A percentile compares a stretch with the other conserved stretches of the same genome.
These are phyloP conservation scores for Achaetomium macrosporum DNA, from an alignment of 2,329 filamentous ascomycete species.

Conservation along the genomic window DNA sequence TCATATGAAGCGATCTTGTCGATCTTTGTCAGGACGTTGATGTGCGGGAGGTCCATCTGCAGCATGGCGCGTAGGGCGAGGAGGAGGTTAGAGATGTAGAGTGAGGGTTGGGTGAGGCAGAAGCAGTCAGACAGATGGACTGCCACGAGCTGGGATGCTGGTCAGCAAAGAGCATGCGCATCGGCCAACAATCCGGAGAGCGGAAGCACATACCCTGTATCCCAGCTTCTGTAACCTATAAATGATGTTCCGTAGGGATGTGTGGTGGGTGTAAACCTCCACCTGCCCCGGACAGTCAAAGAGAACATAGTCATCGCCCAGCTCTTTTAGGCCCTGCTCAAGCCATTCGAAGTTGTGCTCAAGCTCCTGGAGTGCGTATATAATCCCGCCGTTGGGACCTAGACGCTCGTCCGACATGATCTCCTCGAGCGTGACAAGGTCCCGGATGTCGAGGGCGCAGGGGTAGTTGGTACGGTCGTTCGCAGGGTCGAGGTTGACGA, in stretches of 20 bases:
- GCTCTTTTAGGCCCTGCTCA: slow-evolving; percentile 68
- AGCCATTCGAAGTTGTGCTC: slow-evolving; percentile 94
- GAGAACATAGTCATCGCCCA: slow-evolving; percentile 85
- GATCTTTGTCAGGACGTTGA: slow-evolving; percentile 97
- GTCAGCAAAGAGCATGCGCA: slow-evolving; percentile 27
- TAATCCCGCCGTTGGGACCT: slow-evolving; percentile 84
- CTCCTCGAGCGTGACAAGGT: slow-evolving; percentile 83
- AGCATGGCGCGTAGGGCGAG: slow-evolving; percentile 94
- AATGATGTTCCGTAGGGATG: slow-evolving; percentile 86
- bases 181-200: not conserved
- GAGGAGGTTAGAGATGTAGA: slow-evolving; percentile 91
- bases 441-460: slow-evolving; percentile 83
- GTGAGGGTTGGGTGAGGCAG: slow-evolving; percentile 83
- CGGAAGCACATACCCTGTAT: slow-evolving; percentile 64
- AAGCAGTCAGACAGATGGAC: slow-evolving; percentile 93
- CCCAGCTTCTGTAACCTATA: slow-evolving; percentile 83
- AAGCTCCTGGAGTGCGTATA: slow-evolving; percentile 92
- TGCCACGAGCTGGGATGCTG: slow-evolving; percentile 68
- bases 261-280: slow-evolving; percentile 94
- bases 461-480: slow-evolving; percentile 90
- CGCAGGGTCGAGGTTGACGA: slow-evolving; percentile 94
- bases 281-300: slow-evolving; percentile 98
- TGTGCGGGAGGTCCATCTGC: slow-evolving; percentile 91
- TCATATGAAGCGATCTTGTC: slow-evolving; percentile 86
- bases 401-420: slow-evolving; percentile 89